A percentile compares a stretch with the other conserved stretches of the same genome.
Conservation (phyloP, 2,329 filamentous ascomycete genomes). For the Scedosporium dehoogii region DNA sequence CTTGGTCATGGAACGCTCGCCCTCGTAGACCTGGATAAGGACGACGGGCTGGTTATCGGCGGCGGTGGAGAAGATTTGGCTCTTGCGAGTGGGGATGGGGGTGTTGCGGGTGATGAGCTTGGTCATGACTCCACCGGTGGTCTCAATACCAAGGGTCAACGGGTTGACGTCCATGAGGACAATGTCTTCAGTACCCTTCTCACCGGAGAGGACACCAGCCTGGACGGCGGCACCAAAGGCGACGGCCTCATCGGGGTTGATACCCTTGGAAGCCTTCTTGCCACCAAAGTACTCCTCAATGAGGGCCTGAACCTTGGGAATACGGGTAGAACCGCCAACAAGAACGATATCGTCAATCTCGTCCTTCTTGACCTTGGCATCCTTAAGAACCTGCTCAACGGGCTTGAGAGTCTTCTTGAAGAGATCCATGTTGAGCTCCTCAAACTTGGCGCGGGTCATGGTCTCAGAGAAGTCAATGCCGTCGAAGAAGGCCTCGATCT, state of each 20-base stretch:
- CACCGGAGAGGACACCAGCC: slow-evolving; percentile 86
- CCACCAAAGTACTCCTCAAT: slow-evolving; percentile 92
- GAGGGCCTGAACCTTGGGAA: slow-evolving; percentile 90
- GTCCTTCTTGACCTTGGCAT: slow-evolving; percentile 92
- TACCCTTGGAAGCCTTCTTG: slow-evolving; percentile 98
- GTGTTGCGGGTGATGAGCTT: slow-evolving; percentile 94
- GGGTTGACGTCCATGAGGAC: slow-evolving; percentile 98
- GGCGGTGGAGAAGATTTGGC: slow-evolving; percentile 94
- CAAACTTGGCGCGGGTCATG: slow-evolving; percentile 96
- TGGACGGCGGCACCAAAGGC: slow-evolving; percentile 96
- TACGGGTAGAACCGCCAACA: slow-evolving; percentile 97
- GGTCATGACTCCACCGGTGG: slow-evolving; percentile 95
- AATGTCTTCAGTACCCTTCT: slow-evolving; percentile 67
- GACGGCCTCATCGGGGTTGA: slow-evolving; percentile 98
- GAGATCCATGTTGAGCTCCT: slow-evolving; percentile 96
- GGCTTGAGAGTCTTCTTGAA: slow-evolving; percentile 99
- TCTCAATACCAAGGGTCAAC: slow-evolving; percentile 93
- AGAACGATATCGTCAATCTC: slow-evolving; percentile 96
- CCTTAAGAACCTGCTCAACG: slow-evolving; percentile 96
- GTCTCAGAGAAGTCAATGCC: slow-evolving; percentile 98
- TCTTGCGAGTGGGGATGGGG: slow-evolving; percentile 90
- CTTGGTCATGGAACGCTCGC: slow-evolving; percentile 88
- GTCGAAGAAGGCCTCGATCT: slow-evolving; percentile 95
- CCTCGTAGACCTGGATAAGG: slow-evolving; percentile 91
- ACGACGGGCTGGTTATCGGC: slow-evolving; percentile 95